phyloP scores from a whole-genome alignment of 2,329 filamentous ascomycete genomes.

The Clarireedia paspali region DNA sequence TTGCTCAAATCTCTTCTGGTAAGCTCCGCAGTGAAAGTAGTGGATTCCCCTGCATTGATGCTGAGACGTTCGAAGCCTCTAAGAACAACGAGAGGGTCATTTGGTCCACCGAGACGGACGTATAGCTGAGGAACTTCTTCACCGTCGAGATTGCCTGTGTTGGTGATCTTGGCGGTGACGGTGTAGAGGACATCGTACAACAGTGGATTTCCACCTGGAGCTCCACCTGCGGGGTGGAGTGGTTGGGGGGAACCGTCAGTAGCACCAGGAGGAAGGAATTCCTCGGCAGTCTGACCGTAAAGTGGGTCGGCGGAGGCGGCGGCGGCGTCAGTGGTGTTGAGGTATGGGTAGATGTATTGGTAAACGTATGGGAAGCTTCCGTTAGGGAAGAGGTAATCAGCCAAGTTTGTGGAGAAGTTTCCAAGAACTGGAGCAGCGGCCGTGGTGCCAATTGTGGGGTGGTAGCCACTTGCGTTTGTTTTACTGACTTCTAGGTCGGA shows the following conservation, averaged over 20 bases:
- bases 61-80: conserved; percentile 74
- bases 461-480: conserved; percentile 20
- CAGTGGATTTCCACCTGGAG: conserved; percentile 45
- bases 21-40: conserved; percentile 59
- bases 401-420: conserved; percentile 52
- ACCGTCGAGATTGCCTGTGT: conserved; percentile 44
- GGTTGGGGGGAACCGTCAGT: conserved; percentile 40
- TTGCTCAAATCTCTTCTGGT: conserved; percentile 78
- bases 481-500: conserved; percentile 48
- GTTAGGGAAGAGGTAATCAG: conserved; percentile 64
- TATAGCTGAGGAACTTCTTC: conserved; percentile 60
- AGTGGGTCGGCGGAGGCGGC: conserved; percentile 42
- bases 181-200: conserved; percentile 49
- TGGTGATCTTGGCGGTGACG: conserved; percentile 45
- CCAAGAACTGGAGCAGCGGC: conserved; percentile 54
- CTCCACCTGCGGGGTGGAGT: conserved; percentile 39
- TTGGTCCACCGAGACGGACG: conserved; percentile 68
- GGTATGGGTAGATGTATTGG: conserved; percentile 48
- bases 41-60: conserved; percentile 61
- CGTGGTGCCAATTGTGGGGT: conserved; percentile 53
- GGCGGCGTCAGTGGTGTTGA: conserved; percentile 38
- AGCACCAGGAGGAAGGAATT: conserved; percentile 36
- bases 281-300: conserved; percentile 23
- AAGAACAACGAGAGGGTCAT: conserved; percentile 59
- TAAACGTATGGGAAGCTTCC: conserved; percentile 37